Evolutionary conservation across 2,329 filamentous ascomycete genomes (phyloP).

Genomic region (Amylocarpus encephaloides): DNA sequence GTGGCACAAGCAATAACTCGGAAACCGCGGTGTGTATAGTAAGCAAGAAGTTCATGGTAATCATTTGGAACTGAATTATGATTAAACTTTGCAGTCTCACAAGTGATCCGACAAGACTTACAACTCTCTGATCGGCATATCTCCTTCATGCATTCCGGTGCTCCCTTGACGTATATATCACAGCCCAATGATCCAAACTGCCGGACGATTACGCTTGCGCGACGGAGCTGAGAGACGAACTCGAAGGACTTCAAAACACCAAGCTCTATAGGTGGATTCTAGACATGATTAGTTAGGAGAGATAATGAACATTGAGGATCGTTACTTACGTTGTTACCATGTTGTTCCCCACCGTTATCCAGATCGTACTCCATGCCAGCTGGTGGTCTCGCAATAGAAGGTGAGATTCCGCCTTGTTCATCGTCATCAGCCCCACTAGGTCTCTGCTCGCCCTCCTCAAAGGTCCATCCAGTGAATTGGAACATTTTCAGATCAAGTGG

Average conservation of each 20-base stretch:
- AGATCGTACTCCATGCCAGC: conserved; percentile 50
- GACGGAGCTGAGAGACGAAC: conserved; percentile 85
- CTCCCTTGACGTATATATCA: conserved; percentile 90
- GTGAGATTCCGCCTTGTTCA: conserved; percentile 68
- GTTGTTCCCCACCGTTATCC: conserved; percentile 40
- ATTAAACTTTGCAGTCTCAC: conserved; percentile 3
- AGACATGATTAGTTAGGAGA: not conserved
- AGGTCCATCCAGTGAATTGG: conserved; percentile 88
- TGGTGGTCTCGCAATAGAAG: conserved; percentile 84
- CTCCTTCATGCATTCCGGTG: conserved; percentile 91
- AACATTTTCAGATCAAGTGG: conserved; percentile 98
- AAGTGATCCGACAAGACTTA: conserved; percentile 37
- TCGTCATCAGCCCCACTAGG: conserved; percentile 62
- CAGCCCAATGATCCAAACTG: conserved; percentile 80
- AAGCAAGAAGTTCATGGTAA: conserved; percentile 81
- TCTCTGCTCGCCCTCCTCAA: conserved; percentile 76
- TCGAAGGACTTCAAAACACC: conserved; percentile 90
- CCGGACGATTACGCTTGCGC: conserved; percentile 87
- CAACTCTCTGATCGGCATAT: conserved; percentile 80
- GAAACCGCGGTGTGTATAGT: conserved; percentile 94
- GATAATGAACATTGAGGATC: not conserved
- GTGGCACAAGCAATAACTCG: conserved; percentile 94
- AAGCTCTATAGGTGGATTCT: conserved; percentile 63
- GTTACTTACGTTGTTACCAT: conserved; percentile 17
- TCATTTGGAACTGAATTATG: conserved; percentile 61